phyloP scores from a whole-genome alignment of 2,329 filamentous ascomycete species.

The Colletotrichum nymphaeae region DNA sequence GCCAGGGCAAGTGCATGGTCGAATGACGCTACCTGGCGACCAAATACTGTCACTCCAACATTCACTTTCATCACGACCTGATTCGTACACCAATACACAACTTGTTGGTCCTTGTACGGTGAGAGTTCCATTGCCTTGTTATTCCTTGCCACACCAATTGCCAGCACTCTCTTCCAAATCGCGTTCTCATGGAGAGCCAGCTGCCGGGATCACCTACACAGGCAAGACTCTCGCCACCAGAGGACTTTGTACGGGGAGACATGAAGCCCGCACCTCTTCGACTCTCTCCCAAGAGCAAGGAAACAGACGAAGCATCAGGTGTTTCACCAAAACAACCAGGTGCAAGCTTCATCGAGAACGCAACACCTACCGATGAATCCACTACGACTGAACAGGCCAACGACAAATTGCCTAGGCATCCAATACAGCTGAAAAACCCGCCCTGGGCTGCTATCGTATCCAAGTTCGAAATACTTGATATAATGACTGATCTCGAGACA shows the following conservation, averaged over 20 bases:
- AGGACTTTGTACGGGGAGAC: neutral
- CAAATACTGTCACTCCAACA: neutral
- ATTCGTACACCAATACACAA: neutral
- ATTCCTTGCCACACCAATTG: neutral
- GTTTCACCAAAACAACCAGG: neutral
- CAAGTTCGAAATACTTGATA: conserved; percentile 24
- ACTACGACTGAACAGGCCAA: neutral
- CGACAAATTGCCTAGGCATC: neutral
- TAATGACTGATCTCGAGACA: conserved; percentile 2
- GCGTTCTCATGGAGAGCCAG: conserved; percentile 16
- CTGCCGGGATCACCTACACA: neutral
- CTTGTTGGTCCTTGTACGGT: neutral
- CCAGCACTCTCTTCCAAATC: neutral
- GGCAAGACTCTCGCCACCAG: neutral
- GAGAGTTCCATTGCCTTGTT: neutral
- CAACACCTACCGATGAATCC: neutral
- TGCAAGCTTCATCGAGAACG: neutral
- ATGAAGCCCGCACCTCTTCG: conserved; percentile 10
- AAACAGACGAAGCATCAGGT: neutral
- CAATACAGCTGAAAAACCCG: neutral
- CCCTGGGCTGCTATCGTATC: conserved; percentile 22
- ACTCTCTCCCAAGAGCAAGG: neutral
- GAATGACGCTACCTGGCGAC: neutral
- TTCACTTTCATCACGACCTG: neutral
- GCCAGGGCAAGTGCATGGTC: neutral